Conservation (phyloP, 2,329 filamentous ascomycete species). For the Trichoderma sp. region DNA sequence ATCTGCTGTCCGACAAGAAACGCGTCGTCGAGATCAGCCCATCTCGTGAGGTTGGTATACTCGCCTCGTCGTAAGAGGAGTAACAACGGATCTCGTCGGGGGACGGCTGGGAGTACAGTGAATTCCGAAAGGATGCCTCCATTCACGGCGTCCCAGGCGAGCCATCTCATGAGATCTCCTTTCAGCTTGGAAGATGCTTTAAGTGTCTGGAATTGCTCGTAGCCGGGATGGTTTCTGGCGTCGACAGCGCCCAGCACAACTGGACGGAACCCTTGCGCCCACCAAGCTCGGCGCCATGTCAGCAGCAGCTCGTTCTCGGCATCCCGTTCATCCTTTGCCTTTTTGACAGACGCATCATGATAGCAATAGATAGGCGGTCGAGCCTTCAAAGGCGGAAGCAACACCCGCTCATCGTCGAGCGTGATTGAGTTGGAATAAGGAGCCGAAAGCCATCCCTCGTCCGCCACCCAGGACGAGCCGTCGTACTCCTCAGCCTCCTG, state of each 20-base stretch:
- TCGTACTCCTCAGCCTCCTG: slow-evolving; percentile 79
- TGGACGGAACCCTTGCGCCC: slow-evolving; percentile 88
- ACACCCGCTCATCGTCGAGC: slow-evolving; percentile 77
- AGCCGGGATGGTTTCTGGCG: slow-evolving; percentile 80
- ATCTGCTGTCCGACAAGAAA: slow-evolving; percentile 72
- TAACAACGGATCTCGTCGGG: slow-evolving; percentile 71
- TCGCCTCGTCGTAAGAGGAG: slow-evolving; percentile 73
- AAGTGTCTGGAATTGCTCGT: slow-evolving; percentile 66
- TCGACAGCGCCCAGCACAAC: slow-evolving; percentile 78
- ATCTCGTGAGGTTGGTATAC: slow-evolving; percentile 72
- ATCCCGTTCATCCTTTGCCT: slow-evolving; percentile 64
- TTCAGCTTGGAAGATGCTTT: slow-evolving; percentile 65
- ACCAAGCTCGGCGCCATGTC: slow-evolving; percentile 92
- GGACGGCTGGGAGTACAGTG: slow-evolving; percentile 81
- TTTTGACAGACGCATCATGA: slow-evolving; percentile 70
- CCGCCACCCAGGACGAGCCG: slow-evolving; percentile 80
- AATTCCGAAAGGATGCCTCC: slow-evolving; percentile 79
- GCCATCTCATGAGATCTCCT: slow-evolving; percentile 76
- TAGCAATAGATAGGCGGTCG: slow-evolving; percentile 86
- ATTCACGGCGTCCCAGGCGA: slow-evolving; percentile 91
- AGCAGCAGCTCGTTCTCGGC: slow-evolving; percentile 79
- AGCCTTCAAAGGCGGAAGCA: slow-evolving; percentile 74
- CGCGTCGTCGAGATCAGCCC: slow-evolving; percentile 69
- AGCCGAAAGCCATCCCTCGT: slow-evolving; percentile 83
- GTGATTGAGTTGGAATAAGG: slow-evolving; percentile 82